Percentiles rank a stretch among this genome's conserved stretches.
These are phyloP conservation scores for Populus hybrid DNA, from an alignment of 441 rosid species.

Conservation along the genomic window DNA sequence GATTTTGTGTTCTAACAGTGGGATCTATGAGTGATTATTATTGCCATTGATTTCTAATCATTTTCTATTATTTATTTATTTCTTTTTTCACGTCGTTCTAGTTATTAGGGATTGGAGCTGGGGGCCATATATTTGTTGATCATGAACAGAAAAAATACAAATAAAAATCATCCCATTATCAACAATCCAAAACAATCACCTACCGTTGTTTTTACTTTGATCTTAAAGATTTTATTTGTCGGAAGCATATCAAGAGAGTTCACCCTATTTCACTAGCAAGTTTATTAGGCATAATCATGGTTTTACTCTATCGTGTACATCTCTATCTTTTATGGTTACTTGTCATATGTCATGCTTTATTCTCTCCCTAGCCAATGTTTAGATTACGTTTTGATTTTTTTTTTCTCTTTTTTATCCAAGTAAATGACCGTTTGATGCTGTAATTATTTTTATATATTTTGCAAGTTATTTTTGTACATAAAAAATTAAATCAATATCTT, in stretches of 20 bases:
- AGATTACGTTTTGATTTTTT: too few species aligned
- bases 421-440: too few species aligned
- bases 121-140: conserved; percentile 17
- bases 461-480: too few species aligned
- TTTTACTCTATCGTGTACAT: conserved; percentile 17
- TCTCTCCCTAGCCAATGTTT: neutral
- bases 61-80: conserved; percentile 21
- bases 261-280: conserved; percentile 11
- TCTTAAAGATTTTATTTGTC: conserved; percentile 37
- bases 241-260: conserved; percentile 26
- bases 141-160: conserved; percentile 19
- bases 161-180: conserved; percentile 28
- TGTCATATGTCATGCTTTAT: neutral
- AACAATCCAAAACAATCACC: conserved; percentile 22
- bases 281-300: conserved; percentile 30
- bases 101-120: conserved; percentile 3
- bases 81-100: neutral
- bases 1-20: conserved; percentile 37
- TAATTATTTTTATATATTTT: too few species aligned
- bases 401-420: too few species aligned
- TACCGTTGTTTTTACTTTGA: conserved; percentile 15
- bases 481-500: too few species aligned
- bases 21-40: conserved; percentile 32
- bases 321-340: conserved; percentile 6
- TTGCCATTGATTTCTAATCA: conserved; percentile 45